Conservation (phyloP, 257 asterid species). For the Solanum sitiens region DNA sequence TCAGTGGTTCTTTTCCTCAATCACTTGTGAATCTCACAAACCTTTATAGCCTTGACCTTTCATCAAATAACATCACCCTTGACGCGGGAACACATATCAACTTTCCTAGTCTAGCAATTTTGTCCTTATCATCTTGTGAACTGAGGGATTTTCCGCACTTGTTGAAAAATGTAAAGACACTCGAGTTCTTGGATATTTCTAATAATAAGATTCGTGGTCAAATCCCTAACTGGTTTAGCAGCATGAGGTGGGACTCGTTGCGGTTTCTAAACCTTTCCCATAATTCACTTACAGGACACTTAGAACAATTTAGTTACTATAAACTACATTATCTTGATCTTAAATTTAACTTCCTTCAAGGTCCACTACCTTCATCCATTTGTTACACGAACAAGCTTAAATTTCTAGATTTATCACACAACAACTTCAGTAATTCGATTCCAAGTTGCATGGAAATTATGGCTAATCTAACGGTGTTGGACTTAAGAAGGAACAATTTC, state of each 20-base stretch:
- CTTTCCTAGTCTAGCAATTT: accelerated
- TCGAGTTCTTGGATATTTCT: neutral
- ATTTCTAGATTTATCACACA: neutral
- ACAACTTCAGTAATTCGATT: neutral
- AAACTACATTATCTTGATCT: neutral
- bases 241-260: neutral
- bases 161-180: neutral
- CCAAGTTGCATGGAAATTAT: neutral
- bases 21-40: neutral
- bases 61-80: neutral
- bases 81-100: neutral
- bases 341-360: neutral
- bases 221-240: neutral
- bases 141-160: neutral
- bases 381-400: neutral
- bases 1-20: neutral
- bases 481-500: neutral
- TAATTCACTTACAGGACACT: neutral
- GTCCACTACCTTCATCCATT: neutral
- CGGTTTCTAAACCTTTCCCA: neutral
- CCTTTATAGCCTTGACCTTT: neutral
- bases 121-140: neutral
- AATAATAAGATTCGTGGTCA: neutral
- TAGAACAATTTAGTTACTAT: too few species aligned
- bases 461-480: neutral